These are phyloP conservation scores for Aechmea fasciata DNA, from an alignment of 176 grass and related monocot species.

Conservation along the genomic window DNA sequence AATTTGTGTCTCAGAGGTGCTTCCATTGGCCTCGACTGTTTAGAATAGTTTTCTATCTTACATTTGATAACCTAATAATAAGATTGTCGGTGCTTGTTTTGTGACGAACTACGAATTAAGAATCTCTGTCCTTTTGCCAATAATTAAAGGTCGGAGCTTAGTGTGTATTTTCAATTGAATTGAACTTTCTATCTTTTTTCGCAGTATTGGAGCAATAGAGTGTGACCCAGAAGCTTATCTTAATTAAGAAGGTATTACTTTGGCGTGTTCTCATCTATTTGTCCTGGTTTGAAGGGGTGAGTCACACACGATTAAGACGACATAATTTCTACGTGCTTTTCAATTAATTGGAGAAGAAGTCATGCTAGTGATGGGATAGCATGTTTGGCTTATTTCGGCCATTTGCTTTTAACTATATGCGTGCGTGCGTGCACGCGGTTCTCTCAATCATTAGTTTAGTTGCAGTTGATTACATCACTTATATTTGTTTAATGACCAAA, in stretches of 20 bases:
- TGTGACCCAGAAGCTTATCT: neutral
- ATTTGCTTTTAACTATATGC: no score
- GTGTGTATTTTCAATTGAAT: no score
- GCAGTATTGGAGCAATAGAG: no score
- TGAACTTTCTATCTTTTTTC: no score
- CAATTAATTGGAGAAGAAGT: neutral
- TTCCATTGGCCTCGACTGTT: conserved; percentile 14
- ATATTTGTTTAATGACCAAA: neutral
- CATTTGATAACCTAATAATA: conserved; percentile 14
- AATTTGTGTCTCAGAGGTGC: conserved; percentile 6
- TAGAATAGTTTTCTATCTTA: conserved; percentile 9
- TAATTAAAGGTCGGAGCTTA: neutral
- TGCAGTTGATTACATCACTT: neutral
- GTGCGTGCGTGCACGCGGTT: neutral
- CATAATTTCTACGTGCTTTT: neutral
- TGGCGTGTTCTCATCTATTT: neutral
- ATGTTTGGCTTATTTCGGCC: neutral
- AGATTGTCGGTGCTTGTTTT: conserved; percentile 5
- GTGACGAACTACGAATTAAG: conserved; percentile 4
- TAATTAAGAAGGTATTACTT: neutral
- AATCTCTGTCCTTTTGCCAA: conserved; percentile 15
- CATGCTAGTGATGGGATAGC: neutral
- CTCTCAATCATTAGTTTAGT: neutral
- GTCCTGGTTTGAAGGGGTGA: neutral
- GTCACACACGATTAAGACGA: neutral